Base-by-base conservation (phyloP, 306 rosid genomes). In the Trichosanthes cucumerina region DNA sequence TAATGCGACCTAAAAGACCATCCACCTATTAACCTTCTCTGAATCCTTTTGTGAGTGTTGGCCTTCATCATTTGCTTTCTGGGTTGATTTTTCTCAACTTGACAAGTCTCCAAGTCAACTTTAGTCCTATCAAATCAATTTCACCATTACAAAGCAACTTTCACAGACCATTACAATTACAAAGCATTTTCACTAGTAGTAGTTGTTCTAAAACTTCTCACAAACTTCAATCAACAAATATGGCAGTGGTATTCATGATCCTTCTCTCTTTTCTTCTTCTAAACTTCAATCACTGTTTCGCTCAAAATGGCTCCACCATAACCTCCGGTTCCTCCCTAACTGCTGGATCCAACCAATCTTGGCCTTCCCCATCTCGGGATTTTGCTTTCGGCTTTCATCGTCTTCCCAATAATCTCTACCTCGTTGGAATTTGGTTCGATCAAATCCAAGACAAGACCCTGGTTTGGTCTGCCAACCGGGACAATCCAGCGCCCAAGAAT, bases 401-500 rank as follows among this genome's bases (percentile, higher is more conserved):
- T 69, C 76, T 69, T n/a, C 11, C 53, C 53, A 69, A 69, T 4
- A 13, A 28, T 43, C 76, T 69, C 54, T 21, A 69, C 54, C 76
- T 43, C 21, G 53, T 43, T 11, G 54, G 76, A 43, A 69, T 69
- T 12, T 69, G 76, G 76, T 69, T 69, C 3, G 76, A 69, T 14
- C 21, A 21, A 43, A 69, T 13, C 54, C 54, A 36, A 18, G 5
- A 38, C 3, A 66, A 9, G 15, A 66, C 46, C 9, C 50, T 21
- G 52, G 28, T 69, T 41, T 69, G 75, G 75, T 69, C 75, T 33
- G 75, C 75, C 54, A 69, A 69, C 53, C 75, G 75, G 1, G 75
- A 69, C 53, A 69, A 12, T 21, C 75, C 75, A 0, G 52, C 75
- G 11, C 36, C 36, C 5, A 5, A 18, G 34, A 43, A 69, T 21